Percentiles rank a stretch among this genome's conserved stretches.
Conservation (phyloP, 2,329 filamentous ascomycete genomes). For the Fusarium subglutinans region DNA sequence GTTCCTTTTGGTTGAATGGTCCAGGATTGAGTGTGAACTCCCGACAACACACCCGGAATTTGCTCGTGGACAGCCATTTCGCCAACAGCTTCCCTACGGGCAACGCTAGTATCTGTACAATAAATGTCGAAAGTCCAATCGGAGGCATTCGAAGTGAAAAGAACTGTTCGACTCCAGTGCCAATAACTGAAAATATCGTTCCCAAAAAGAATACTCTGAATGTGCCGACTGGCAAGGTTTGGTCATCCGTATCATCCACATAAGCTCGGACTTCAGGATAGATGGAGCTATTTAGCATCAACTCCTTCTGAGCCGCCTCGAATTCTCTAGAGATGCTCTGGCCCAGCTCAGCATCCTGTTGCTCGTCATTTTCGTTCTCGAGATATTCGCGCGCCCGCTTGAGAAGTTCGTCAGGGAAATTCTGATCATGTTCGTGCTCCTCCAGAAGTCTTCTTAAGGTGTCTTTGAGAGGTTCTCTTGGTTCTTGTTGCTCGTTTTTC, state of each 20-base stretch:
- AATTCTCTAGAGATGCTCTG: slow-evolving; percentile 34
- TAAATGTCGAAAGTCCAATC: slow-evolving; percentile 52
- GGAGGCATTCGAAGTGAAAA: slow-evolving; percentile 54
- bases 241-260: slow-evolving; percentile 55
- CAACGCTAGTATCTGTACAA: slow-evolving; percentile 53
- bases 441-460: slow-evolving; percentile 43
- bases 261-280: slow-evolving; percentile 57
- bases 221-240: slow-evolving; percentile 52
- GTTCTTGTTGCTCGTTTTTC: background rate
- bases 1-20: slow-evolving; percentile 63
- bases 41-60: background rate
- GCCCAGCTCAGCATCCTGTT: slow-evolving; percentile 27
- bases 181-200: slow-evolving; percentile 46
- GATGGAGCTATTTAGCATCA: slow-evolving; percentile 49
- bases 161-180: slow-evolving; percentile 45
- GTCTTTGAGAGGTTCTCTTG: background rate
- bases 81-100: slow-evolving; percentile 51
- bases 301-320: slow-evolving; percentile 25
- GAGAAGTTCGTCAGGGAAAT: slow-evolving; percentile 55
- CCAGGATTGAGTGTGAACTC: slow-evolving; percentile 56
- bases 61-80: slow-evolving; percentile 18
- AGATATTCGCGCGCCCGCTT: slow-evolving; percentile 54
- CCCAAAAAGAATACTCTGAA: slow-evolving; percentile 53
- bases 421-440: slow-evolving; percentile 57
- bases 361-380: slow-evolving; percentile 11